These are phyloP conservation scores for Cryptosporidium tyzzeri DNA, from an alignment of 169 alveolate genomes.

Conservation along the genomic window DNA sequence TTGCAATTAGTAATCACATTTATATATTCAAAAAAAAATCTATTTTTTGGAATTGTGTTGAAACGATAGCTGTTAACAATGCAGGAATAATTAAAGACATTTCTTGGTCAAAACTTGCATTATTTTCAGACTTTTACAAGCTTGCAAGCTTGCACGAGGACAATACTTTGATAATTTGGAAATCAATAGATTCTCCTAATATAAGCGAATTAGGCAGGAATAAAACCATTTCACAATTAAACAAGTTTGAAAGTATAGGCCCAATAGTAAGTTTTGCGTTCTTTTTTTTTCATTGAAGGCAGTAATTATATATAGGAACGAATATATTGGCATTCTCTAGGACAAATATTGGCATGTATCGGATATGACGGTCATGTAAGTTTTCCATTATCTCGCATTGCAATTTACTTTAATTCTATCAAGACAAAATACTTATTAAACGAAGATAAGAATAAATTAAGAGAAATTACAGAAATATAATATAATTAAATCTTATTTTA, in stretches of 20 bases:
- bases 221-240: conserved; percentile 15
- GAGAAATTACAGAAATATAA: conserved; percentile 10
- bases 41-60: conserved; percentile 47
- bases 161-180: conserved; percentile 40
- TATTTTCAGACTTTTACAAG: conserved; percentile 12
- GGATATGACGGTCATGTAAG: conserved; percentile 36
- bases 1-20: conserved; percentile 26
- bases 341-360: conserved; percentile 20
- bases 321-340: conserved; percentile 63
- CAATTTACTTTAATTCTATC: neutral
- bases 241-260: conserved; percentile 9
- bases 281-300: neutral
- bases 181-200: neutral
- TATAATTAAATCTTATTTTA: neutral
- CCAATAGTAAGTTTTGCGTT: conserved; percentile 31
- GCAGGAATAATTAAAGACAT: conserved; percentile 47
- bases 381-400: neutral
- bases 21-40: conserved; percentile 21
- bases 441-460: conserved; percentile 6
- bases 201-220: neutral
- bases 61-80: conserved; percentile 40
- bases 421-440: conserved; percentile 16
- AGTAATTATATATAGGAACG: conserved; percentile 7
- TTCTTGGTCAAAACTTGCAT: conserved; percentile 26
- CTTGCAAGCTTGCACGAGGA: conserved; percentile 57